Base-by-base conservation (phyloP, 257 asterid species). In the Galeopsis tetrahit region DNA sequence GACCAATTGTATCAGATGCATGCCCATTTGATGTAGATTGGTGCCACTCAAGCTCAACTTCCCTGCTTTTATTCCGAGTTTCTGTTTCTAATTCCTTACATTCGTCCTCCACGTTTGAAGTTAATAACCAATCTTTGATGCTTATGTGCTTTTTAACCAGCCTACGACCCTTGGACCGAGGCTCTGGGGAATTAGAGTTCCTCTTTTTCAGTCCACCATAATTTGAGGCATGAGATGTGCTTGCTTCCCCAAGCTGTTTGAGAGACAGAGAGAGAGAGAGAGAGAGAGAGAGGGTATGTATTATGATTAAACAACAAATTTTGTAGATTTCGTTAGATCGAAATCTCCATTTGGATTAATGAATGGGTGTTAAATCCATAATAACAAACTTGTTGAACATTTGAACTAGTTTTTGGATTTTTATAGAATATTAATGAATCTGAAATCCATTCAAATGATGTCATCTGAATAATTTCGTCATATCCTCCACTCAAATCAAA, bases 71-170 rank as follows among this genome's bases (percentile, higher is more conserved):
- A 69, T 48, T 79, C 70, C 68, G 64, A 39, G 72, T 69, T 44
- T 32, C 71, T 56, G 67, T 53, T 38, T 70, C 52, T 32, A 40
- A 73, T 42, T 33, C 83, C 51, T 61, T 60, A 3, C 36, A 38
- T 36, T 63, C 80, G 64, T 85, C 77, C 72, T 70, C 88, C 40
- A 80, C 59, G 66, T 83, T 81, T 52, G 81, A 75, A 65, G 71
- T 55, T 75, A 75, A 74, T 46, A 74, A 77, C 75, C 69, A 76
- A 62, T 71, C 79, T 52, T 73, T 84, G 76, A 55, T 28, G 71
- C 43, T 69, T 63, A 3, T 55, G 3, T 79, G 85, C 79, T 79
- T 89, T 77, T 87, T 90, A 71, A 82, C 91, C 76, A 87, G 82
- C 78, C 86, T 82, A 70, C 82, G 86, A 63, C 85, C 69, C 77